Conservation (phyloP, 805 yeast species). For the Cephaloascus albidus region DNA sequence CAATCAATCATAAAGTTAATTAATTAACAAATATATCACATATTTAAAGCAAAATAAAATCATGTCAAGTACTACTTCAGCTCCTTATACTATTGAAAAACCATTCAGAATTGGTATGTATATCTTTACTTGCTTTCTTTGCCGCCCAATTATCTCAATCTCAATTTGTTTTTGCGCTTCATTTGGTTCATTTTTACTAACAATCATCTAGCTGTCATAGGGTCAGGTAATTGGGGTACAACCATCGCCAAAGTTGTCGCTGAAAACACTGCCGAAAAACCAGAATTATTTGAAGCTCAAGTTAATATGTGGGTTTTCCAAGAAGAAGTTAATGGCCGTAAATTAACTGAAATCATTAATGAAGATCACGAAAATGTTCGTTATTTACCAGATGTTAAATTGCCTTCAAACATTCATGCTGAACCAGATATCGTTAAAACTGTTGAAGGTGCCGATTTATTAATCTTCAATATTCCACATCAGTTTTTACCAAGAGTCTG, state of each 20-base stretch:
- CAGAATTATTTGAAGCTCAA: conserved; percentile 57
- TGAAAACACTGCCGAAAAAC: conserved; percentile 70
- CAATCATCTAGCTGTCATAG: conserved; percentile 48
- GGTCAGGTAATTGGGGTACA: conserved; percentile 98
- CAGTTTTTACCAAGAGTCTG: conserved; percentile 82
- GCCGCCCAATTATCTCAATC: no score
- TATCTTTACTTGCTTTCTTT: no score
- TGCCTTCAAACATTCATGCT: conserved; percentile 84
- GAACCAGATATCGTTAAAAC: conserved; percentile 75
- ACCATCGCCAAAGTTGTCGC: conserved; percentile 94
- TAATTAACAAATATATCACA: no score
- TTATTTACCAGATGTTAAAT: conserved; percentile 80
- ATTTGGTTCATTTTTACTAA: no score
- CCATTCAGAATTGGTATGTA: conserved; percentile 20
- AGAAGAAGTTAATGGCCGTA: conserved; percentile 69
- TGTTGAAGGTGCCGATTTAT: conserved; percentile 72
- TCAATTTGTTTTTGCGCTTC: no score
- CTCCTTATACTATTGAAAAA: conserved; percentile 20
- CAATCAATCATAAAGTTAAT: no score
- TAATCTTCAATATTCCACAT: conserved; percentile 94
- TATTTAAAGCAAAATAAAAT: no score
- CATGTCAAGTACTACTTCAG: conserved; percentile 4
- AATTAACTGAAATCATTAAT: conserved; percentile 87
- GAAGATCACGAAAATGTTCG: conserved; percentile 87
- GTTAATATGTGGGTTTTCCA: conserved; percentile 98